Conservation (phyloP, 2,329 filamentous ascomycete genomes). For the Exserohilum rostratum region DNA sequence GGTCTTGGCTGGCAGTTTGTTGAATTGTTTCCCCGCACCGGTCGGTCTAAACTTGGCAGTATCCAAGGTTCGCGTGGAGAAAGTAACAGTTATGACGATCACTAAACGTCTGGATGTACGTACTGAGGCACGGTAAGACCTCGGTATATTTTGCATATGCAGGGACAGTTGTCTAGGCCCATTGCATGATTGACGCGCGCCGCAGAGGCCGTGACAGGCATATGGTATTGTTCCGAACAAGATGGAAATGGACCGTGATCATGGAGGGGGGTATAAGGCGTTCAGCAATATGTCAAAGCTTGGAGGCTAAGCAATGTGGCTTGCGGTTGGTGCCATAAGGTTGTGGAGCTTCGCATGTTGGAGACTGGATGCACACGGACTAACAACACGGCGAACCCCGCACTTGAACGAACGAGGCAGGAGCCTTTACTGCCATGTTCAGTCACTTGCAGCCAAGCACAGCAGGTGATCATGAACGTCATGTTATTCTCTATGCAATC, state of each 20-base stretch:
- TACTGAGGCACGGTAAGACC: neutral
- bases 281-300: constrained; percentile 2
- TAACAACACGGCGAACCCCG: constrained; percentile 1
- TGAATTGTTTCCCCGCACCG: constrained; percentile 16
- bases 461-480: neutral
- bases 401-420: neutral
- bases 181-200: constrained; percentile 1
- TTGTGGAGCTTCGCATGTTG: neutral
- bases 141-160: neutral
- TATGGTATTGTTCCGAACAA: constrained; percentile 7
- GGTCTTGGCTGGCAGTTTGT: constrained; percentile 16
- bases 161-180: neutral
- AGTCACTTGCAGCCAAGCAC: neutral
- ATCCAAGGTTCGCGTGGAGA: neutral
- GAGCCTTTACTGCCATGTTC: neutral
- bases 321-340: neutral
- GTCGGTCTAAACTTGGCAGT: constrained; percentile 3
- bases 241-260: constrained; percentile 13
- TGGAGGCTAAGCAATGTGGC: constrained; percentile 14
- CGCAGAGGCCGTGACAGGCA: constrained; percentile 14
- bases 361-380: neutral
- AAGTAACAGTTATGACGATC: neutral
- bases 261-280: neutral
- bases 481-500: neutral
- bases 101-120: neutral